A percentile compares a stretch with the other conserved stretches of the same genome.
Conservation (phyloP, 169 alveolate species). For the Cytauxzoon felis region DNA sequence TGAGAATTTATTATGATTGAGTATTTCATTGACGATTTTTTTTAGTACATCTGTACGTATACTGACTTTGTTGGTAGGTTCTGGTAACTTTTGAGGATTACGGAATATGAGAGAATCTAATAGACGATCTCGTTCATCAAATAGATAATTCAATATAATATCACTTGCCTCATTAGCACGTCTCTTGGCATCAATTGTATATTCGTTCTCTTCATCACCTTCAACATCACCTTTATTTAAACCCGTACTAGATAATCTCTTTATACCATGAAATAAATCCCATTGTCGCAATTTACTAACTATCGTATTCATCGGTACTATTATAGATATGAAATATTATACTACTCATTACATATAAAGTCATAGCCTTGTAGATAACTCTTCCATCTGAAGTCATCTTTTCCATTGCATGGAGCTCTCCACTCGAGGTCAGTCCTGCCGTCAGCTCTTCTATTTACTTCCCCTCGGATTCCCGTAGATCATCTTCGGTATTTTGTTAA, state of each 20-base stretch:
- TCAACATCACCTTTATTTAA: neutral
- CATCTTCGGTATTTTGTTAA: too few species aligned
- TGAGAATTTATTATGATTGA: slow-evolving; percentile 25
- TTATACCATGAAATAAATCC: too few species aligned
- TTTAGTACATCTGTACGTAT: slow-evolving; percentile 19
- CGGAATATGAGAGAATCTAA: slow-evolving; percentile 13
- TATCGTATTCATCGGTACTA: neutral
- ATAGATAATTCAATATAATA: neutral
- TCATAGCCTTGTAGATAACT: too few species aligned
- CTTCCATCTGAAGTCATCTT: too few species aligned
- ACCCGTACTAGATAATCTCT: too few species aligned
- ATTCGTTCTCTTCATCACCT: slow-evolving; percentile 2
- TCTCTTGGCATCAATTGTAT: neutral
- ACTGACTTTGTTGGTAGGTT: slow-evolving; percentile 32
- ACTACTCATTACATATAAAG: too few species aligned
- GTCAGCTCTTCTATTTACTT: too few species aligned
- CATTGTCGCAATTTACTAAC: neutral
- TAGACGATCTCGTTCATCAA: neutral
- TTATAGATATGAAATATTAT: too few species aligned
- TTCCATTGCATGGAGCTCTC: too few species aligned
- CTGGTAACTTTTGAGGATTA: slow-evolving; percentile 25
- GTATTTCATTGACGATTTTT: slow-evolving; percentile 27
- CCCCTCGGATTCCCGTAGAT: too few species aligned
- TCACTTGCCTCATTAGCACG: slow-evolving; percentile 30
- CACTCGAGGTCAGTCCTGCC: too few species aligned